Evolutionary conservation across 169 alveolate genomes (phyloP), one percentile per base, ranked within the genome.

Genomic region (Eimeria necatrix): DNA sequence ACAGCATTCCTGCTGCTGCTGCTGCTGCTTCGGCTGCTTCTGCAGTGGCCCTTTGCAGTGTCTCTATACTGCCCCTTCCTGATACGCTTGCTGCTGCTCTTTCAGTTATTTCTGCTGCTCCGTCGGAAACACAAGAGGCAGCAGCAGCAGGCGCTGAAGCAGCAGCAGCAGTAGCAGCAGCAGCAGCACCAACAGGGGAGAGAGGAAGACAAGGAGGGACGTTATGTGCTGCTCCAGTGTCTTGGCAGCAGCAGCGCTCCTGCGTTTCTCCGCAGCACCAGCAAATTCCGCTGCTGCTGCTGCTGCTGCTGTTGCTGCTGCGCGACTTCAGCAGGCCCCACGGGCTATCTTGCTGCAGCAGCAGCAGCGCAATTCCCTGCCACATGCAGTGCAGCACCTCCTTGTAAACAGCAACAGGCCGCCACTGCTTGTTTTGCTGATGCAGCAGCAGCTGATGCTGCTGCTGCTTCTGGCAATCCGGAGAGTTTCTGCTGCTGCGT

Each of bases 211-310:
- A 41, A 4, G 52, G 83, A 0, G 46, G 49, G 41, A 32, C 24
- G 24, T 20, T 20, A 12, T 64, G 46, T 73, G 83, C 87, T 48
- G 64, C 87, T 20, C 24, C 87, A 10, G 87, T 51, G 7, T 20
- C 61, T 49, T 78, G 87, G 87, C 87, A 78, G 64, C 87, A 78
- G 64, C 87, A 78, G 56, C 87, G 87, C 10, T 78, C 64, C 4
- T 41, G 68, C 0, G 41, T 14, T 68, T 78, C 87, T 3, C 46
- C 64, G 56, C 87, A 78, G 64, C 87, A 78, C 87, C 87, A 78
- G 68, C 87, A 78, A 10, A 41, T 20, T 5, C 59, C 87, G 83
- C 83, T 4, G 64, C 87, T 46, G 59, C 64, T 78, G 87, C 26
- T 78, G 87, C 87, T 49, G 87, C 87, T 49, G 24, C 68, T 78